Conservation (phyloP, 2,329 filamentous ascomycete genomes). For the Colletotrichum sp. region DNA sequence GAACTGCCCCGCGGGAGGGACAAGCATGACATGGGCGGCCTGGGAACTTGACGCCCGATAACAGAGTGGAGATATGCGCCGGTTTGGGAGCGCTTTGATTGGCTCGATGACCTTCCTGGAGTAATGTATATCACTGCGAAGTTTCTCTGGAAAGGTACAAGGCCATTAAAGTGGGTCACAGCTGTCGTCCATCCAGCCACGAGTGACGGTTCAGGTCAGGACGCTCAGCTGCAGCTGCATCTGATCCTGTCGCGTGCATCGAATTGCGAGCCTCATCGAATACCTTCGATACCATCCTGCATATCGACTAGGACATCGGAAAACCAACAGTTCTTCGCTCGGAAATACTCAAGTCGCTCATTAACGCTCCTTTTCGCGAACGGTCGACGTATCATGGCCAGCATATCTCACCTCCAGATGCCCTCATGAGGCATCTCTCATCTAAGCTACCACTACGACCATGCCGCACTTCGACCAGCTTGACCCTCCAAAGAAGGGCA, state of each 20-base stretch:
- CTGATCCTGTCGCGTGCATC: constrained; percentile 17
- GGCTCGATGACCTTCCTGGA: rapidly evolving
- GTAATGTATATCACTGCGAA: background rate
- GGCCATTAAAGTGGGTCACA: background rate
- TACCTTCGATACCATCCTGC: background rate
- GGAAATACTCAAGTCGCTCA: background rate
- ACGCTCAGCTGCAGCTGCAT: background rate
- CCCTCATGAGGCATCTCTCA: constrained; percentile 20
- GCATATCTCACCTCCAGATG: constrained; percentile 8
- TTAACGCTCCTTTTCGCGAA: background rate
- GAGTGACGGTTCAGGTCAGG: background rate
- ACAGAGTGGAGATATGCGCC: background rate
- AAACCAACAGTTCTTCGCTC: background rate
- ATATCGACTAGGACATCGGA: background rate
- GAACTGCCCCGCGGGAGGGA: constrained; percentile 14
- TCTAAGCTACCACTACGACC: constrained; percentile 23
- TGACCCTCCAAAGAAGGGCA: constrained; percentile 59
- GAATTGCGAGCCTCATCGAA: constrained; percentile 1
- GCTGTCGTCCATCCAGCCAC: constrained; percentile 7
- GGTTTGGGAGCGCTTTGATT: background rate
- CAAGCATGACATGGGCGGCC: constrained; percentile 7
- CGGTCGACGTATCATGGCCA: constrained; percentile 11
- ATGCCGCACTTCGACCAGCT: constrained; percentile 57
- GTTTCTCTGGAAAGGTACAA: background rate
- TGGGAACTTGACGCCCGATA: constrained; percentile 4